Evolutionary conservation across 2,329 filamentous ascomycete species (phyloP), one percentile per base, ranked within the genome.

Genomic region (Paracorniculantispora psalliotae): DNA sequence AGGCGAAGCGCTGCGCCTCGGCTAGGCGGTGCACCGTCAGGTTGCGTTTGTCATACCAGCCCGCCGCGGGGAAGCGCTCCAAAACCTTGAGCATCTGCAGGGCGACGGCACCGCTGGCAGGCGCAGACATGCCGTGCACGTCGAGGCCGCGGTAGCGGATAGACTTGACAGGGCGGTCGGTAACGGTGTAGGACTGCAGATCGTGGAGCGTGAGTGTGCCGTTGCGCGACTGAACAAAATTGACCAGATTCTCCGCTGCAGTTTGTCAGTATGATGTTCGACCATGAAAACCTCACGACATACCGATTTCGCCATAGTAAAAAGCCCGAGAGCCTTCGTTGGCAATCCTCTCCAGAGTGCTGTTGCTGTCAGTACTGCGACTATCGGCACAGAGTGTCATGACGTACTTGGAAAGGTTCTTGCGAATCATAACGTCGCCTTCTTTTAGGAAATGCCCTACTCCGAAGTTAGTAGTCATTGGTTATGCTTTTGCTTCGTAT

Each of bases 1-100:
- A 97, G 2, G 85, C 92, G 71, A 96, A 97, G 23, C 91, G 84
- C 76, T 96, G 91, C 13, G 92, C 89, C 77, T 97, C 94, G 67
- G 91, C 85, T 63, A 96, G 81, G 15, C 90, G 84, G 73, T 97
- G 94, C 0, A 87, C 88, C 39, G 87, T 91, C 0, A 96, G 75
- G 65, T 91, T 87, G 21, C 72, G 71, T 46, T 82, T 75, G 12
- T 72, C 61, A 43, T 23, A 19, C 8, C 79, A 69, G 61, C 84
- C 86, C 26, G 86, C 77, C 39, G 76, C 72, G 3, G 79, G 74
- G 71, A 89, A 96, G 19, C 90, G 88, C 71, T 93, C 88, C 72
- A 97, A 81, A 33, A 87, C 91, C 69, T 96, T 96, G 67, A 97
- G 78, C 2, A 88, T 86, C 59, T 84, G 86, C 65, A 96, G 77